phyloP scores from a whole-genome alignment of 768 basidiomycete species.

The Xerocomellus intermedius region DNA sequence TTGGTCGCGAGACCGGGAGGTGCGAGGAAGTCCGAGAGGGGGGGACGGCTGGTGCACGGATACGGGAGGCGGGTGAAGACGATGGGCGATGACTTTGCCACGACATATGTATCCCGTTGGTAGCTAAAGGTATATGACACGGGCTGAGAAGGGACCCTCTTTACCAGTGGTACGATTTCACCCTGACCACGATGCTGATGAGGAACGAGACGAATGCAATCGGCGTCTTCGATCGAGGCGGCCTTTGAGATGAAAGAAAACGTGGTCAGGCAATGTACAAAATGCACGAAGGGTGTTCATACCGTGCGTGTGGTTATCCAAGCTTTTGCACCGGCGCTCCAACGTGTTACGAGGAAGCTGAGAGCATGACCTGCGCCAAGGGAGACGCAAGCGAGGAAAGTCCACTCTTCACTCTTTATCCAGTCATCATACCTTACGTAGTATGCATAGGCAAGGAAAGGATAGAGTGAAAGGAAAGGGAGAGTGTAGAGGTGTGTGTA shows the following conservation, averaged over 20 bases:
- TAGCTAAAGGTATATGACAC: conserved; percentile 86
- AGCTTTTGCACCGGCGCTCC: conserved; percentile 79
- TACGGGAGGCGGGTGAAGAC: conserved; percentile 84
- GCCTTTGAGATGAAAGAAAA: conserved; percentile 41
- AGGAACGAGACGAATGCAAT: conserved; percentile 80
- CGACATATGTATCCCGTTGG: conserved; percentile 89
- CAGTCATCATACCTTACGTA: conserved; percentile 87
- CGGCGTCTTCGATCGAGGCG: conserved; percentile 63
- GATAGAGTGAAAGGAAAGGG: conserved; percentile 80
- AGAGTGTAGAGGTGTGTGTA: conserved; percentile 69
- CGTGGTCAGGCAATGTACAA: not conserved
- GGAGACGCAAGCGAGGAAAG: conserved; percentile 86
- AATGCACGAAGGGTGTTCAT: not conserved
- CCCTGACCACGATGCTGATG: conserved; percentile 81
- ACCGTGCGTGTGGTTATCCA: conserved; percentile 81
- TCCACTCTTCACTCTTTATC: conserved; percentile 95
- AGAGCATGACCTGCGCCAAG: conserved; percentile 88
- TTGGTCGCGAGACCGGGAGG: conserved; percentile 53
- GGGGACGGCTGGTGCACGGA: conserved; percentile 71
- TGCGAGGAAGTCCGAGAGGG: conserved; percentile 61
- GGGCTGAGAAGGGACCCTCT: conserved; percentile 56
- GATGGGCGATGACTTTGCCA: conserved; percentile 52
- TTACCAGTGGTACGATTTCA: conserved; percentile 78
- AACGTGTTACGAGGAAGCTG: conserved; percentile 87
- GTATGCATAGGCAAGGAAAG: conserved; percentile 87